Conservation (phyloP, 768 basidiomycete species). For the Kwoniella heveanensis region DNA sequence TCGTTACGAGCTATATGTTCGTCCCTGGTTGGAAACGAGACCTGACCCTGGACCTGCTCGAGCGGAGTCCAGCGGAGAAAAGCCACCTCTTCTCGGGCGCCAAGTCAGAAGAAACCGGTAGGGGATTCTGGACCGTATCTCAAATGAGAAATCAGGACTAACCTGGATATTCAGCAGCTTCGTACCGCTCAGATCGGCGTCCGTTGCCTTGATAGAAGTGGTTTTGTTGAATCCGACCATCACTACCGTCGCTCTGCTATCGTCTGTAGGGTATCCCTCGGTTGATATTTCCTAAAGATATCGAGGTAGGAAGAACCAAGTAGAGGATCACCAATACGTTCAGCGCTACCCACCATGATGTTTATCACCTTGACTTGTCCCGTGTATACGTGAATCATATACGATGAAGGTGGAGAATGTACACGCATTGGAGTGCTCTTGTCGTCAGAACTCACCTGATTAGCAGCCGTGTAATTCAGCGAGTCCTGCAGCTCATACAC, state of each 20-base stretch:
- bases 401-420: too few species aligned
- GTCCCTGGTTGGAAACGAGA: too few species aligned
- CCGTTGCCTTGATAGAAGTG: slow-evolving; percentile 70
- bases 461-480: slow-evolving; percentile 66
- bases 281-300: slow-evolving; percentile 77
- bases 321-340: too few species aligned
- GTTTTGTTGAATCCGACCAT: slow-evolving; percentile 64
- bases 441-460: slow-evolving; percentile 56
- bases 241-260: slow-evolving; percentile 68
- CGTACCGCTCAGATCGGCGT: slow-evolving; percentile 61
- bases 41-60: too few species aligned
- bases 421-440: too few species aligned
- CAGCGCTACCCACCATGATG: too few species aligned
- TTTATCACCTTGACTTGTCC: not conserved
- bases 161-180: slow-evolving; percentile 71
- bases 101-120: too few species aligned
- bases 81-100: too few species aligned
- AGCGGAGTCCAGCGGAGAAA: too few species aligned
- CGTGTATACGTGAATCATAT: not conserved
- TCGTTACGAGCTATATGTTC: not conserved
- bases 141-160: slow-evolving; percentile 12
- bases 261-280: slow-evolving; percentile 69
- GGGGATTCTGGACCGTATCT: too few species aligned
- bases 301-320: not conserved
- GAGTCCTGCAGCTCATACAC: slow-evolving; percentile 69